Conservation (phyloP, 768 basidiomycete species). For the Tricholoma matsutake region DNA sequence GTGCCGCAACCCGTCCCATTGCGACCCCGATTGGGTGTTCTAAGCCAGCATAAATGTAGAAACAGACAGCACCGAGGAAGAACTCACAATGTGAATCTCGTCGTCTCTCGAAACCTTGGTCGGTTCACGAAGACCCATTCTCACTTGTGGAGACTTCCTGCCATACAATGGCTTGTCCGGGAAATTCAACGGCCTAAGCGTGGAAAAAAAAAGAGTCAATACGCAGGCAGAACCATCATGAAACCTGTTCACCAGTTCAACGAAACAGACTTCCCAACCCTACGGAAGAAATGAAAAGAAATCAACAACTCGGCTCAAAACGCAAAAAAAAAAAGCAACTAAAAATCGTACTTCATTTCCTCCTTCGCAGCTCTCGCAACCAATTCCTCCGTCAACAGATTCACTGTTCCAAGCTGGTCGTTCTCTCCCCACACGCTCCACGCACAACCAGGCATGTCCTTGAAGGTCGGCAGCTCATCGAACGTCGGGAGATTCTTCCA, state of each 20-base stretch:
- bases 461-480: slow-evolving; percentile 44
- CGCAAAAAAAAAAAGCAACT: too few species aligned
- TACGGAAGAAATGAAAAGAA: slow-evolving; percentile 15
- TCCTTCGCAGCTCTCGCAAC: slow-evolving; percentile 55
- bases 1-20: slow-evolving; percentile 69
- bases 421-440: slow-evolving; percentile 67
- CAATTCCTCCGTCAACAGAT: slow-evolving; percentile 60
- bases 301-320: background rate
- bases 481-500: slow-evolving; percentile 27
- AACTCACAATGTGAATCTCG: slow-evolving; percentile 53
- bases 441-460: slow-evolving; percentile 58
- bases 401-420: slow-evolving; percentile 66
- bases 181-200: slow-evolving; percentile 60
- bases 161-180: slow-evolving; percentile 61
- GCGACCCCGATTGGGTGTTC: slow-evolving; percentile 71
- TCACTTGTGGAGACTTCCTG: slow-evolving; percentile 51
- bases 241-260: slow-evolving; percentile 55
- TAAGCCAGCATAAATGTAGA: slow-evolving; percentile 19
- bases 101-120: slow-evolving; percentile 40
- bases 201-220: background rate
- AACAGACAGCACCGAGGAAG: background rate
- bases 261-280: slow-evolving; percentile 51
- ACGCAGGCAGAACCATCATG: background rate
- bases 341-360: slow-evolving; percentile 42
- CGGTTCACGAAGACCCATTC: slow-evolving; percentile 31